Base-by-base conservation (phyloP, 2,329 filamentous ascomycete species). In the Aspergillus awamori region DNA sequence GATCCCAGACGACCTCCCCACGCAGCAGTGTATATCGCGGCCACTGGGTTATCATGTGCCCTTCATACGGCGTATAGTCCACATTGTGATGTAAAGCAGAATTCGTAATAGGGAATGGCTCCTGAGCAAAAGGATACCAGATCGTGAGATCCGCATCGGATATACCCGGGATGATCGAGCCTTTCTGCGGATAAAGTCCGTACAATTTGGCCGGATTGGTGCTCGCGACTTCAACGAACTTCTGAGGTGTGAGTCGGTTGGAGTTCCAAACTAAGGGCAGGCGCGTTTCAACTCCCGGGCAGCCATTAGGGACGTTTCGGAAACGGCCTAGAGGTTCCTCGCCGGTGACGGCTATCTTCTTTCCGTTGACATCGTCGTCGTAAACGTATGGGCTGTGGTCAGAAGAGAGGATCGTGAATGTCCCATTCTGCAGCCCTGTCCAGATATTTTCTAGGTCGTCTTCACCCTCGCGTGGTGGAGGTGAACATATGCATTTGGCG, bases 401-500 rank as follows among this genome's bases (percentile, higher is more conserved):
- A 56, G 64, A 59, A 58, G 79, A 83, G 8, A 86, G 76, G 4
- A 83, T 79, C 0, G 83, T 82, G 63, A 86, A 86, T 0, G 83
- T 86, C 3, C 83, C 82, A 63, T 85, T 82, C 13, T 75, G 71
- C 2, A 86, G 74, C 0, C 82, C 82, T 0, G 73, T 65, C 83
- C 83, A 86, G 57, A 86, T 83, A 2, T 74, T 80, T 30, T 83
- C 80, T 59, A 83, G 80, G 63, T 85, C 83, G n/a, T 70, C 67
- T 17, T 75, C 71, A 24, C 77, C 76, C 53, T 84, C 80, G 6
- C 83, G 74, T 0, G 81, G 79, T 4, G 83, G 82, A 0, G 83
- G 84, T 5, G 78, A 80, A 67, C 84, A 86, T 2, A 86, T 81
- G 65, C 79, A 82, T 72, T 85, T 85, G 5, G 83, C 83, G 13